phyloP scores from a whole-genome alignment of 2,329 filamentous ascomycete species.

The Aspergillus fijiensis region DNA sequence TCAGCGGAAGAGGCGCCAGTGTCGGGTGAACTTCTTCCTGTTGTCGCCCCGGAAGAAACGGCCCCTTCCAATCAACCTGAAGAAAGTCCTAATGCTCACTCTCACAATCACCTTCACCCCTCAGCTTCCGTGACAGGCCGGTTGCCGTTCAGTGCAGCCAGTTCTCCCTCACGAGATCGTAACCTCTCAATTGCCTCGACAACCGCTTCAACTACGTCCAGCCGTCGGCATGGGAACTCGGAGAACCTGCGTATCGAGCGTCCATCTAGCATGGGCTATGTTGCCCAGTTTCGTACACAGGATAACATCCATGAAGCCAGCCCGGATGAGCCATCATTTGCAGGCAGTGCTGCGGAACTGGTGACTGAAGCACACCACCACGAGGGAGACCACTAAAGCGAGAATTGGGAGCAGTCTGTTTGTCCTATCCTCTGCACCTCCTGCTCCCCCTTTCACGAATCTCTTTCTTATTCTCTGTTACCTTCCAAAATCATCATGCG shows the following conservation, averaged over 20 bases:
- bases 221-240: constrained; percentile 29
- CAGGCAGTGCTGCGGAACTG: constrained; percentile 47
- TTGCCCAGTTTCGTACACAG: constrained; percentile 49
- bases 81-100: constrained; percentile 10
- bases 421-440: neutral
- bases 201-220: constrained; percentile 38
- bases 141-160: constrained; percentile 42
- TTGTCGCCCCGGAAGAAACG: constrained; percentile 14
- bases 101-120: constrained; percentile 25
- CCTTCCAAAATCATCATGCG: constrained; percentile 12
- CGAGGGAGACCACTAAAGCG: constrained; percentile 15
- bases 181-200: constrained; percentile 40
- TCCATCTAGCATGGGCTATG: constrained; percentile 52
- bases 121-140: constrained; percentile 35
- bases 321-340: constrained; percentile 37
- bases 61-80: constrained; percentile 15
- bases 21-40: constrained; percentile 18
- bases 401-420: neutral
- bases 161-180: constrained; percentile 38
- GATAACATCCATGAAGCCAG: constrained; percentile 49
- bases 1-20: constrained; percentile 17
- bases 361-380: constrained; percentile 36
- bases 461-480: constrained; percentile 1
- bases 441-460: constrained; percentile 4
- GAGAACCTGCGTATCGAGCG: constrained; percentile 32